Conservation (phyloP, 345 rosid species). For the Acer yangbiense region DNA sequence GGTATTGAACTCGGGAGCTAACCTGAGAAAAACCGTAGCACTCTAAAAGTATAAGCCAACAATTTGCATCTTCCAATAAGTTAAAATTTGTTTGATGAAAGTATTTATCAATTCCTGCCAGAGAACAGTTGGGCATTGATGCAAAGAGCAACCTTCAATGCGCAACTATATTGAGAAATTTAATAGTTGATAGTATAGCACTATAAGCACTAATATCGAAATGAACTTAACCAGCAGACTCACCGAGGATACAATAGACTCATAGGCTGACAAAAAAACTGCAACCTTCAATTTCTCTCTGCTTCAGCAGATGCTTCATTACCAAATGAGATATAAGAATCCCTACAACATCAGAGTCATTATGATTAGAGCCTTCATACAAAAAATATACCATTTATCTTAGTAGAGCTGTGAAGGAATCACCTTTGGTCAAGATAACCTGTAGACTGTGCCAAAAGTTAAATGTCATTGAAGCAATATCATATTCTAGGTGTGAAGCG, state of each 20-base stretch:
- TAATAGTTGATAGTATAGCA: not conserved
- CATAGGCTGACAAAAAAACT: constrained; percentile 73
- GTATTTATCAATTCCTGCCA: constrained; percentile 10
- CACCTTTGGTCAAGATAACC: constrained; percentile 80
- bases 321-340: constrained; percentile 63
- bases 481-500: constrained; percentile 91
- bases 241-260: constrained; percentile 90
- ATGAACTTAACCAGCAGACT: constrained; percentile 32
- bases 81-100: not conserved
- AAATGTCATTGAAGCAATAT: constrained; percentile 98
- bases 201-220: not conserved
- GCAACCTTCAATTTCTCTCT: constrained; percentile 86
- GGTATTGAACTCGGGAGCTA: constrained; percentile 92
- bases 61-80: not conserved
- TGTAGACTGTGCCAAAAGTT: constrained; percentile 99
- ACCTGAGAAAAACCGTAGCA: constrained; percentile 49
- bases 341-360: constrained; percentile 55
- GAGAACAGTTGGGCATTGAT: not conserved
- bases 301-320: constrained; percentile 71
- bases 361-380: constrained; percentile 24
- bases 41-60: constrained; percentile 7
- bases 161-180: not conserved
- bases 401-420: constrained; percentile 24
- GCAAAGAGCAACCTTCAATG: constrained; percentile 4
- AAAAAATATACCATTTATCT: constrained; percentile 17